phyloP scores from a whole-genome alignment of 2,329 filamentous ascomycete species.

The Thelonectria discophora region DNA sequence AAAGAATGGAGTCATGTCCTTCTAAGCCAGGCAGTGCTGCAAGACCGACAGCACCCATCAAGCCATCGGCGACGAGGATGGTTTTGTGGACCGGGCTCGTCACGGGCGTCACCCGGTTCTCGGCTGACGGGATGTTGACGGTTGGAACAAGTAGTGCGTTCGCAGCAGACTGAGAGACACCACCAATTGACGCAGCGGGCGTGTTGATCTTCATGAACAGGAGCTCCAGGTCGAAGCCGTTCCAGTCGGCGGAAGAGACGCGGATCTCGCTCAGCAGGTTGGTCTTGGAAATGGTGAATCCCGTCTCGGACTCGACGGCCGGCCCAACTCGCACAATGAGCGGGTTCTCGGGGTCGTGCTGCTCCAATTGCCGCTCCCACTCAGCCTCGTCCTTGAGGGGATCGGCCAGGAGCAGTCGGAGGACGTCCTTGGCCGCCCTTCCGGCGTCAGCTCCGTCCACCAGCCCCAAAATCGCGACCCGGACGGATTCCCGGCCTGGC shows the following conservation, averaged over 20 bases:
- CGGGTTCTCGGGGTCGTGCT: conserved; percentile 61
- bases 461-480: conserved; percentile 66
- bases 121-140: conserved; percentile 74
- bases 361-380: conserved; percentile 73
- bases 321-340: conserved; percentile 68
- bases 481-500: conserved; percentile 65
- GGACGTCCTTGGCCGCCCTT: conserved; percentile 68
- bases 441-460: conserved; percentile 49
- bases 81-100: conserved; percentile 86
- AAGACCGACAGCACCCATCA: conserved; percentile 70
- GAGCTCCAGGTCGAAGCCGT: conserved; percentile 71
- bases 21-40: conserved; percentile 53
- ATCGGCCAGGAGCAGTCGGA: conserved; percentile 76
- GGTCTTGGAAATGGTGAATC: conserved; percentile 43
- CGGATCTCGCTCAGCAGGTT: conserved; percentile 65
- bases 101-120: conserved; percentile 71
- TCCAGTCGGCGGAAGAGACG: conserved; percentile 69
- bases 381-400: conserved; percentile 68
- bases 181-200: conserved; percentile 46
- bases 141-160: conserved; percentile 79
- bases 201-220: conserved; percentile 62
- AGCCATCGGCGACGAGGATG: conserved; percentile 76
- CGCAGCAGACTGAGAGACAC: conserved; percentile 55
- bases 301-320: conserved; percentile 41
- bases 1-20: conserved; percentile 55